A percentile compares a stretch with the other conserved stretches of the same genome.
Conservation (phyloP, 2,329 filamentous ascomycete genomes). For the Ramularia collo-cygni region DNA sequence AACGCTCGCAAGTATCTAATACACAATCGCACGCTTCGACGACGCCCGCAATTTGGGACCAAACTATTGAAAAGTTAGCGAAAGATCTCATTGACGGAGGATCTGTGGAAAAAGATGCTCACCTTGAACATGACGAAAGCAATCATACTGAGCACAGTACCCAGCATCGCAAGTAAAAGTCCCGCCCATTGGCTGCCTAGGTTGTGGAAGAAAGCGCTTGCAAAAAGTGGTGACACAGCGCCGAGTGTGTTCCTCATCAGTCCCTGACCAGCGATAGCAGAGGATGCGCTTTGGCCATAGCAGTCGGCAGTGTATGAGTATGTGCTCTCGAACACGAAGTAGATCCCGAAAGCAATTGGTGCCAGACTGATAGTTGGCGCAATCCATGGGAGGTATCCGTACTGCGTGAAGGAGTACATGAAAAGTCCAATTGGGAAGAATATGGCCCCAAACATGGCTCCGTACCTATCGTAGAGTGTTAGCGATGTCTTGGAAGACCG, state of each 20-base stretch:
- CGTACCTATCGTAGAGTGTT: too few relatives aligned
- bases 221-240: constrained; percentile 47
- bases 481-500: too few relatives aligned
- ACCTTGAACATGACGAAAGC: constrained; percentile 32
- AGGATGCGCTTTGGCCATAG: constrained; percentile 42
- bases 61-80: constrained; percentile 2
- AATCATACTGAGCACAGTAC: constrained; percentile 36
- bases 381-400: constrained; percentile 44
- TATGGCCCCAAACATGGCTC: constrained; percentile 43
- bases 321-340: constrained; percentile 43
- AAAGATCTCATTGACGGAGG: too few relatives aligned
- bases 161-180: constrained; percentile 42
- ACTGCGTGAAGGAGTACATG: constrained; percentile 51
- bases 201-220: constrained; percentile 48
- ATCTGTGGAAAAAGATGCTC: background rate
- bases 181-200: constrained; percentile 48
- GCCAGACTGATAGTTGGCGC: constrained; percentile 44
- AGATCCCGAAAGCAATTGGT: constrained; percentile 48
- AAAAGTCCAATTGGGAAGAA: constrained; percentile 45
- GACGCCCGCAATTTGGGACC: constrained; percentile 14
- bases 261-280: constrained; percentile 45
- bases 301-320: constrained; percentile 49
- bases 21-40: constrained; percentile 14
- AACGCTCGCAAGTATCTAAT: constrained; percentile 7
- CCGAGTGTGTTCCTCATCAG: constrained; percentile 49